Evolutionary conservation across 148 eudicot species (phyloP).

Genomic region (Fagopyrum homotropicum): DNA sequence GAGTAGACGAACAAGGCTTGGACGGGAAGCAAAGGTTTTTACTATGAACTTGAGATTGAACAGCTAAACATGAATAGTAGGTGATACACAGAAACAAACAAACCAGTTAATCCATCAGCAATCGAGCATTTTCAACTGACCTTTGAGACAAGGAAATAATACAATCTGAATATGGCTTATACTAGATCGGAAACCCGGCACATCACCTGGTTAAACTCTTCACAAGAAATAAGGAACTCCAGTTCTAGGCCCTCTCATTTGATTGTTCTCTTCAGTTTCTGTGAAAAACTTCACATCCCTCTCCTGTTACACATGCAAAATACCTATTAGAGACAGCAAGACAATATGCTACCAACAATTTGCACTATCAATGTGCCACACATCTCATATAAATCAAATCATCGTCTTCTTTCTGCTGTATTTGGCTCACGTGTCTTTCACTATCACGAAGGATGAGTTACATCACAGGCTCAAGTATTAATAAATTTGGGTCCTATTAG

Average conservation of each 20-base stretch:
- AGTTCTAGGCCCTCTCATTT: slow-evolving; percentile 97
- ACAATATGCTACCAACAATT: neutral
- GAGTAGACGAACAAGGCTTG: neutral
- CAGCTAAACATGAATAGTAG: neutral
- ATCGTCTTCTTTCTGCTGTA: neutral
- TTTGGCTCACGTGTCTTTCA: neutral
- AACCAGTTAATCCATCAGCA: neutral
- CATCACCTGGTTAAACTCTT: slow-evolving; percentile 17
- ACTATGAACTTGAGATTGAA: neutral
- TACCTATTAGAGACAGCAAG: neutral
- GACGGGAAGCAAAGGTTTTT: neutral
- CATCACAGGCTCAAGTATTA: neutral
- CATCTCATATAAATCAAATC: too few relatives aligned
- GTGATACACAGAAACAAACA: neutral
- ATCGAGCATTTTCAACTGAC: neutral
- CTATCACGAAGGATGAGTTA: neutral
- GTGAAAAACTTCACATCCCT: slow-evolving; percentile 99
- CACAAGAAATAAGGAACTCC: slow-evolving; percentile 97
- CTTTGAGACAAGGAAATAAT: neutral
- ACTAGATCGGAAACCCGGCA: neutral
- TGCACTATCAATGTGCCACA: neutral
- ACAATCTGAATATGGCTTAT: slow-evolving; percentile 9
- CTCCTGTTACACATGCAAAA: slow-evolving; percentile 44
- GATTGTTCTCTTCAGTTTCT: slow-evolving; percentile 98
- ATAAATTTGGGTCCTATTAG: neutral